Conservation (phyloP, 2,329 filamentous ascomycete genomes). For the Drechslerella coelobrocha region DNA sequence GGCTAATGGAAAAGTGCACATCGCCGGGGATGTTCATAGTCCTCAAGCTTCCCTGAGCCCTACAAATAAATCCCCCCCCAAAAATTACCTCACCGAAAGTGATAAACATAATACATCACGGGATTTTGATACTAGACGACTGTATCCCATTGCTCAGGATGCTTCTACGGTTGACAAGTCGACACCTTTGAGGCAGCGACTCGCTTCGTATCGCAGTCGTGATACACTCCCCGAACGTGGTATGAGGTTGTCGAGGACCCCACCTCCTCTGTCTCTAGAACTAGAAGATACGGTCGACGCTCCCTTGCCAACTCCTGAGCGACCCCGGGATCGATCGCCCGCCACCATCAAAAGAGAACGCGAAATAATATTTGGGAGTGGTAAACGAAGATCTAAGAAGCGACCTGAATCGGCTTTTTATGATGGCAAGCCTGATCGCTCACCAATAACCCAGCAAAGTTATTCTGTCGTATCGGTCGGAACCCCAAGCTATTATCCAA, state of each 20-base stretch:
- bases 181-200: not conserved
- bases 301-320: conserved; percentile 25
- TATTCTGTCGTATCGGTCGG: not conserved
- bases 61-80: not conserved
- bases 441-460: not conserved
- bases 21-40: no score
- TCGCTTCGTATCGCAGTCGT: no score
- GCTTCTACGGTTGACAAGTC: conserved; percentile 1
- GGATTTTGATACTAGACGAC: not conserved
- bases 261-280: conserved; percentile 18
- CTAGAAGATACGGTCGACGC: conserved; percentile 14
- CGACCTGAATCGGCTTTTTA: not conserved
- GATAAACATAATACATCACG: conserved; percentile 16
- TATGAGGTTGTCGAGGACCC: conserved; percentile 22
- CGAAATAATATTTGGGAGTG: conserved; percentile 39
- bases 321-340: conserved; percentile 22
- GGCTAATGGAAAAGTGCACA: not conserved
- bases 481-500: conserved; percentile 13
- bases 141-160: not conserved
- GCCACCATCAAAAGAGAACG: conserved; percentile 22
- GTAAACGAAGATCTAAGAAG: conserved; percentile 11
- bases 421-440: conserved; percentile 6
- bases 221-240: not conserved
- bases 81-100: conserved; percentile 24
- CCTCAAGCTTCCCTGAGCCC: not conserved